A percentile compares a stretch with the other conserved stretches of the same genome.
Evolutionary conservation across 2,329 filamentous ascomycete genomes (phyloP).

Genomic region (Microdochium paspali): DNA sequence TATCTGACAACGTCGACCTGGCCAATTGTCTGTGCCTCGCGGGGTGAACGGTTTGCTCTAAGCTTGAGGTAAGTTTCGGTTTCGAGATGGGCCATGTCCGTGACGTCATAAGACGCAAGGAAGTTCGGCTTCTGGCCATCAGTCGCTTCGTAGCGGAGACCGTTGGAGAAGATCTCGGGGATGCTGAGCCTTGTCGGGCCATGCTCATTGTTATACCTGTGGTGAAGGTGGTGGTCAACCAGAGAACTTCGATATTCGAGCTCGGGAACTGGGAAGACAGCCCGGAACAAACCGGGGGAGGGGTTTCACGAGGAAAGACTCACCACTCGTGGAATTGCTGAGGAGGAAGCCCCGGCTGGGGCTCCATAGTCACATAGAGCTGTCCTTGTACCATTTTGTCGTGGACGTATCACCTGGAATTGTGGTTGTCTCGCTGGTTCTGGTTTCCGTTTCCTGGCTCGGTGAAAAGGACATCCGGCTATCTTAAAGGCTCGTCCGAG

Average conservation of each 20-base stretch:
- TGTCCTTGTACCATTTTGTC: not conserved
- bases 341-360: constrained; percentile 52
- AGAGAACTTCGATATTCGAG: not conserved
- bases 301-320: not conserved
- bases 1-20: constrained; percentile 57
- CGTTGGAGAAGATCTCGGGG: constrained; percentile 63
- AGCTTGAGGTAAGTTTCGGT: constrained; percentile 61
- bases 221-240: not conserved
- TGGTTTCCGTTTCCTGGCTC: too few species aligned
- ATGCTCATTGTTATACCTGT: constrained; percentile 80
- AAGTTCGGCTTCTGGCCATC: constrained; percentile 58
- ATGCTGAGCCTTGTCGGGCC: constrained; percentile 72
- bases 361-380: constrained; percentile 82
- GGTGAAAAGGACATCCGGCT: not conserved
- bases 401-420: too few species aligned
- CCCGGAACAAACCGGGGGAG: not conserved
- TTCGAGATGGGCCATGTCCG: constrained; percentile 61
- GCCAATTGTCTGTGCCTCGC: constrained; percentile 44
- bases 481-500: not conserved
- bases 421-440: too few species aligned
- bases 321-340: constrained; percentile 71
- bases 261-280: too few species aligned
- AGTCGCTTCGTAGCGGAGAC: constrained; percentile 66
- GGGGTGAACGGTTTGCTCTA: constrained; percentile 44
- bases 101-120: constrained; percentile 76